Percentiles rank a stretch among this genome's conserved stretches.
phyloP scores from a whole-genome alignment of 1,139 yeast genomes.

The Kodamaea alishanica region DNA sequence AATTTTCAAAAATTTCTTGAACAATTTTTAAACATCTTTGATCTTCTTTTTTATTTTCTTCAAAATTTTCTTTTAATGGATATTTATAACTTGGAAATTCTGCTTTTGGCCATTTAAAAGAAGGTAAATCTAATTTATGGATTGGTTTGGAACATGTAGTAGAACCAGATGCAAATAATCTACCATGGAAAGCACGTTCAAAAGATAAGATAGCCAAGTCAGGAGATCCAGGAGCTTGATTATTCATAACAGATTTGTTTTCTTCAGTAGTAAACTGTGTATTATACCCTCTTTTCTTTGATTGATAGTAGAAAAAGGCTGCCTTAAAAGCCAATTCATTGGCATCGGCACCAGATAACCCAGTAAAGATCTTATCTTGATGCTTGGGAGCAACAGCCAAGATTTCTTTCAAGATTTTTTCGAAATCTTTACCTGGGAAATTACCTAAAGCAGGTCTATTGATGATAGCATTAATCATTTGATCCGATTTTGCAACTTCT shows the following conservation, averaged over 20 bases:
- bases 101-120: conserved; percentile 86
- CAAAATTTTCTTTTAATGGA: conserved; percentile 58
- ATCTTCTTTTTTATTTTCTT: conserved; percentile 61
- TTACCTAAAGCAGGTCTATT: conserved; percentile 78
- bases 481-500: conserved; percentile 59
- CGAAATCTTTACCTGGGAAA: conserved; percentile 65
- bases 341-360: conserved; percentile 80
- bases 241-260: conserved; percentile 57
- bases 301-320: conserved; percentile 72
- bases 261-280: conserved; percentile 58
- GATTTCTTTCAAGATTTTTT: conserved; percentile 52
- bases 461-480: conserved; percentile 63
- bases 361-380: conserved; percentile 67
- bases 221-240: conserved; percentile 71
- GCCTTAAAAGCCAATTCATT: conserved; percentile 84
- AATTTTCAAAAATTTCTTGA: conserved; percentile 52
- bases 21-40: conserved; percentile 58
- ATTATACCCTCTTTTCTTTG: conserved; percentile 52
- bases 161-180: conserved; percentile 75
- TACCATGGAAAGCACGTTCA: conserved; percentile 76
- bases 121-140: conserved; percentile 80
- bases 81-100: conserved; percentile 72
- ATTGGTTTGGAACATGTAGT: conserved; percentile 79
- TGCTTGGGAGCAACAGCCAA: conserved; percentile 70
- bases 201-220: conserved; percentile 71